Conservation (phyloP, 2,329 filamentous ascomycete species). For the Cytospora piceicola region DNA sequence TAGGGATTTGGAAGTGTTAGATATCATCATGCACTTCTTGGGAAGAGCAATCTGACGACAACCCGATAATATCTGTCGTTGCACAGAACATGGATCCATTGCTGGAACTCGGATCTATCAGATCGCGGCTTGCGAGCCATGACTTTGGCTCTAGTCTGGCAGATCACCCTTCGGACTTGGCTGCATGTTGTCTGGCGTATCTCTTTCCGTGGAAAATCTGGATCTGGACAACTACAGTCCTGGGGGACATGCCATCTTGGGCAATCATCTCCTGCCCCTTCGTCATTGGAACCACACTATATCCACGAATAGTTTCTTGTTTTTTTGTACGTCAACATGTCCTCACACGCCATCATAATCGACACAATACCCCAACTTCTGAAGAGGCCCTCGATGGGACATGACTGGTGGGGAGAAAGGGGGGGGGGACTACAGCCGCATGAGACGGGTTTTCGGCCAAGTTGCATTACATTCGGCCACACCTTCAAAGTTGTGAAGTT, state of each 20-base stretch:
- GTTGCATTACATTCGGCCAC: conserved; percentile 14
- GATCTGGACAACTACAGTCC: neutral
- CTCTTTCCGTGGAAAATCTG: neutral
- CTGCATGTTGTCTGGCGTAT: neutral
- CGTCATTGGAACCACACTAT: conserved; percentile 8
- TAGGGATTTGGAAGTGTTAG: neutral
- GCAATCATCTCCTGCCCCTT: conserved; percentile 11
- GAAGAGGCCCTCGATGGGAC: conserved; percentile 1
- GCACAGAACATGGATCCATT: neutral
- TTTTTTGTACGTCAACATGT: conserved; percentile 17
- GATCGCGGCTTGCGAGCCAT: neutral
- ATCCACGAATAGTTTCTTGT: conserved; percentile 20
- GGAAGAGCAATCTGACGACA: neutral
- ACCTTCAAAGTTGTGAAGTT: neutral
- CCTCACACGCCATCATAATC: neutral
- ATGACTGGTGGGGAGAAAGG: neutral
- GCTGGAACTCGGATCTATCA: neutral
- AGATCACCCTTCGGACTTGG: neutral
- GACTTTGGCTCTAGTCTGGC: neutral
- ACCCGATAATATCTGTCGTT: neutral
- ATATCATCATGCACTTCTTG: neutral
- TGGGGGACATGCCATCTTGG: neutral
- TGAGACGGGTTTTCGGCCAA: conserved; percentile 9
- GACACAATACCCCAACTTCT: conserved; percentile 1
- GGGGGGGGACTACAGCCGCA: neutral